phyloP scores from a whole-genome alignment of 805 yeast species.

The Saccharomyces eubayanus region DNA sequence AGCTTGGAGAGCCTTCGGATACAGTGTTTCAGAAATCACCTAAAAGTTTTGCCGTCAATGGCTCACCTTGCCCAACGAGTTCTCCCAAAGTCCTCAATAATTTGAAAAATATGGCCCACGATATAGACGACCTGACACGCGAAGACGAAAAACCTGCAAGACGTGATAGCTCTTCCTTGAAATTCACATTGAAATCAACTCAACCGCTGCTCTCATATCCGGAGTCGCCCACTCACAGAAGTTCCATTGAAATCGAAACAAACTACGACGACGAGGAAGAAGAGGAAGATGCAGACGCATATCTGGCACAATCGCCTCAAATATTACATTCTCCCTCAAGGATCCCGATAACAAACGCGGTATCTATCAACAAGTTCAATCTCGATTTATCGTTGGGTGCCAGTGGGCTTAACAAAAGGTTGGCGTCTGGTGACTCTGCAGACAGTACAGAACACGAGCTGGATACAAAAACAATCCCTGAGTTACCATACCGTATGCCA shows the following conservation, averaged over 20 bases:
- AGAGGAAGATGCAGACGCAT: conserved; percentile 3
- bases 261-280: conserved; percentile 4
- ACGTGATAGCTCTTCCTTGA: not conserved
- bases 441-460: not conserved
- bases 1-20: not conserved
- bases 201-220: conserved; percentile 14
- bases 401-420: not conserved
- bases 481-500: not conserved
- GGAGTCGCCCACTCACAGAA: not conserved
- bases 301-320: conserved; percentile 7
- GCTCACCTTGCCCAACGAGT: not conserved
- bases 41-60: not conserved
- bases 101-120: not conserved
- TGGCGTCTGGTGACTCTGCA: not conserved
- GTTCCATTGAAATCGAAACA: not conserved
- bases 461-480: not conserved
- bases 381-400: not conserved
- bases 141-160: not conserved
- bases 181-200: conserved; percentile 18
- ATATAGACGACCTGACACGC: not conserved
- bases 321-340: conserved; percentile 18
- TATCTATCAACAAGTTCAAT: conserved; percentile 19
- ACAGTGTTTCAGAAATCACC: not conserved
- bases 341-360: conserved; percentile 22
- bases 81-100: not conserved